Evolutionary conservation across 768 basidiomycete species (phyloP).

Genomic region (Rhodocollybia butyracea): DNA sequence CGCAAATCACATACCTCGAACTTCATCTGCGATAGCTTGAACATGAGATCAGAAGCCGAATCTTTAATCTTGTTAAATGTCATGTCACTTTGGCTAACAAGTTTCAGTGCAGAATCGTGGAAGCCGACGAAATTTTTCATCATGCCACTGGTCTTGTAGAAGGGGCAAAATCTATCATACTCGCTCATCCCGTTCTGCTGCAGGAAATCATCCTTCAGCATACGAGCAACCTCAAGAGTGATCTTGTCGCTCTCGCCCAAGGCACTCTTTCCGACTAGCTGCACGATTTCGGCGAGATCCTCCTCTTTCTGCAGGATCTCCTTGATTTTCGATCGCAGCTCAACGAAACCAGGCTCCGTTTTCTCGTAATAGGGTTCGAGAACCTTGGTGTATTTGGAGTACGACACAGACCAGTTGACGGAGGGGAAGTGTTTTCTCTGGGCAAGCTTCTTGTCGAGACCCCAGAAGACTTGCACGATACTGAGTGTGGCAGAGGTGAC

Average conservation of each 20-base stretch:
- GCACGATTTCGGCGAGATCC: slow-evolving; percentile 97
- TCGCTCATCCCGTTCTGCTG: slow-evolving; percentile 99
- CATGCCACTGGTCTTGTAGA: slow-evolving; percentile 99
- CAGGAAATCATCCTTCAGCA: slow-evolving; percentile 96
- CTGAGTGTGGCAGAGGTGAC: slow-evolving; percentile 96
- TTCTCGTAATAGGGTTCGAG: slow-evolving; percentile 91
- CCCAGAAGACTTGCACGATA: slow-evolving; percentile 99
- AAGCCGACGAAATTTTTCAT: slow-evolving; percentile 91
- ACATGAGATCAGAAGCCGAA: slow-evolving; percentile 82
- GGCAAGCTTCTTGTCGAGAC: slow-evolving; percentile 97
- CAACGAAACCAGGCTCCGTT: slow-evolving; percentile 92
- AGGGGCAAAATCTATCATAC: slow-evolving; percentile 96
- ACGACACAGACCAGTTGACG: slow-evolving; percentile 99
- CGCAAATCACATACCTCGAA: slow-evolving; percentile 68
- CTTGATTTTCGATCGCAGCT: slow-evolving; percentile 87
- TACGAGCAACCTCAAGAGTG: slow-evolving; percentile 92
- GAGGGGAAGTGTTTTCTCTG: slow-evolving; percentile 99
- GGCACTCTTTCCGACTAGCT: slow-evolving; percentile 98
- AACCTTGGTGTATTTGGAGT: slow-evolving; percentile 96
- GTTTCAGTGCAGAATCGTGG: slow-evolving; percentile 86
- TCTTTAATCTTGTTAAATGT: slow-evolving; percentile 90
- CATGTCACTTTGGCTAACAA: slow-evolving; percentile 78
- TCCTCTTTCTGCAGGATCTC: slow-evolving; percentile 99
- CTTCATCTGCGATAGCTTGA: slow-evolving; percentile 99
- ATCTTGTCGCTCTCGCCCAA: slow-evolving; percentile 98